These are phyloP conservation scores for Solanum pinnatisectum DNA, from an alignment of 257 asterid species.

Conservation along the genomic window DNA sequence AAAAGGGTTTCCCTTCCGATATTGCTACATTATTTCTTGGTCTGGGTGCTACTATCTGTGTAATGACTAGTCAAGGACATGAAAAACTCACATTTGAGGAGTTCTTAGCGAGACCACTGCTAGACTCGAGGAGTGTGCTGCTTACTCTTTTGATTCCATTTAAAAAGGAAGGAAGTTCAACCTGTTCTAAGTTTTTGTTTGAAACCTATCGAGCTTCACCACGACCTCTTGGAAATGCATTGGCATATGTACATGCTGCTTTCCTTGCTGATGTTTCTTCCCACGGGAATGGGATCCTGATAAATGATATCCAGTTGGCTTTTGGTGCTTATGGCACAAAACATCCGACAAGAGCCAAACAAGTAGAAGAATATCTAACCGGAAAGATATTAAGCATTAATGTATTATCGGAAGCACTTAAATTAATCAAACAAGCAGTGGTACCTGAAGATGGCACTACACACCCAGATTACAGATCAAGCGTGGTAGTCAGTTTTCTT, in stretches of 20 bases:
- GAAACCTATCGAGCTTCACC: constrained; percentile 64
- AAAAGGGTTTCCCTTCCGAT: constrained; percentile 59
- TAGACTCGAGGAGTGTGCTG: constrained; percentile 41
- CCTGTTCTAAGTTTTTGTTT: constrained; percentile 25
- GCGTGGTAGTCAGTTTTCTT: constrained; percentile 49
- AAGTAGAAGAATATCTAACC: constrained; percentile 41
- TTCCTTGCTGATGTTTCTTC: constrained; percentile 50
- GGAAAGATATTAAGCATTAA: constrained; percentile 24
- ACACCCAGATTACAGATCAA: constrained; percentile 39
- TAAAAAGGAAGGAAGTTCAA: constrained; percentile 4
- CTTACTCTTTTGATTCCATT: constrained; percentile 43
- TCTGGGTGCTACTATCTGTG: constrained; percentile 30
- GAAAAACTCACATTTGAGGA: constrained; percentile 40
- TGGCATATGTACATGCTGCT: constrained; percentile 65
- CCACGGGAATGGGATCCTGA: constrained; percentile 16
- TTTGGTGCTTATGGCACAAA: constrained; percentile 62
- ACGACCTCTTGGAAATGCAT: constrained; percentile 65
- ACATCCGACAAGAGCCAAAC: constrained; percentile 40
- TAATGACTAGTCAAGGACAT: constrained; percentile 17
- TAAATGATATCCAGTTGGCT: constrained; percentile 29
- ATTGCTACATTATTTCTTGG: constrained; percentile 54
- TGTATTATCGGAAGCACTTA: constrained; percentile 33
- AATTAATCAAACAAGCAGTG: constrained; percentile 32
- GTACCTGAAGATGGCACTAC: constrained; percentile 52
- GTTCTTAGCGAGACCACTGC: constrained; percentile 36